A percentile compares a stretch with the other conserved stretches of the same genome.
Evolutionary conservation across 2,329 filamentous ascomycete genomes (phyloP).

Genomic region (Saccharata proteae): DNA sequence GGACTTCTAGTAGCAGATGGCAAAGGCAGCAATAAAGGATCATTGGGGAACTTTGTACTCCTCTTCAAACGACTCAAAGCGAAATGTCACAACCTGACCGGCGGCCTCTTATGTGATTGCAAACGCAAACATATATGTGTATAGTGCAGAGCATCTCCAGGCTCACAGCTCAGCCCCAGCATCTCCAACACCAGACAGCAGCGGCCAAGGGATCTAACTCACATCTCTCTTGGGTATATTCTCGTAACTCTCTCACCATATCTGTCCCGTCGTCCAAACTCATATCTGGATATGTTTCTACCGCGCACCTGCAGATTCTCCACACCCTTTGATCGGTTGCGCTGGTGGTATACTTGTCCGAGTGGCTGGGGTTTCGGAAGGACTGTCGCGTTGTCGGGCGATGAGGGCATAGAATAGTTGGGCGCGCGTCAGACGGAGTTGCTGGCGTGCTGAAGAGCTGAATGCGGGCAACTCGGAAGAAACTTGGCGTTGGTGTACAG

Average conservation of each 20-base stretch:
- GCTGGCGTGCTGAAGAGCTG: too few species aligned
- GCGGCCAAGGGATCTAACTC: conserved; percentile 12
- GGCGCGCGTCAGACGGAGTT: conserved; percentile 18
- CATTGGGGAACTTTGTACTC: too few species aligned
- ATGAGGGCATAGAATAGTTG: conserved; percentile 11
- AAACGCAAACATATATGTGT: neutral
- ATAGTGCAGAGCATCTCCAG: neutral
- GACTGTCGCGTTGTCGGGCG: conserved; percentile 21
- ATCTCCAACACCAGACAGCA: too few species aligned
- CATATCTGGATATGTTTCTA: conserved; percentile 26
- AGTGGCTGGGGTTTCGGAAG: conserved; percentile 20
- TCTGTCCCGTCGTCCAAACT: conserved; percentile 30
- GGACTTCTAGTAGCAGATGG: too few species aligned
- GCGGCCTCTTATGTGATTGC: too few species aligned
- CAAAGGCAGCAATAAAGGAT: too few species aligned
- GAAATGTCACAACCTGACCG: too few species aligned
- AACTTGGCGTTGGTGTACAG: too few species aligned
- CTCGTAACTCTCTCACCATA: conserved; percentile 24
- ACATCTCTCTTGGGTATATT: conserved; percentile 29
- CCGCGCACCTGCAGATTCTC: conserved; percentile 23
- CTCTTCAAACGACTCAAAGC: neutral
- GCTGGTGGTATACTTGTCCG: conserved; percentile 23
- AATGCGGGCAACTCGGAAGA: too few species aligned
- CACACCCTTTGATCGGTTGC: conserved; percentile 20
- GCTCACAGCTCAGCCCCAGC: too few species aligned